These are phyloP conservation scores for Durotheca rogersii DNA, from an alignment of 495 filamentous ascomycete genomes.

Conservation along the genomic window DNA sequence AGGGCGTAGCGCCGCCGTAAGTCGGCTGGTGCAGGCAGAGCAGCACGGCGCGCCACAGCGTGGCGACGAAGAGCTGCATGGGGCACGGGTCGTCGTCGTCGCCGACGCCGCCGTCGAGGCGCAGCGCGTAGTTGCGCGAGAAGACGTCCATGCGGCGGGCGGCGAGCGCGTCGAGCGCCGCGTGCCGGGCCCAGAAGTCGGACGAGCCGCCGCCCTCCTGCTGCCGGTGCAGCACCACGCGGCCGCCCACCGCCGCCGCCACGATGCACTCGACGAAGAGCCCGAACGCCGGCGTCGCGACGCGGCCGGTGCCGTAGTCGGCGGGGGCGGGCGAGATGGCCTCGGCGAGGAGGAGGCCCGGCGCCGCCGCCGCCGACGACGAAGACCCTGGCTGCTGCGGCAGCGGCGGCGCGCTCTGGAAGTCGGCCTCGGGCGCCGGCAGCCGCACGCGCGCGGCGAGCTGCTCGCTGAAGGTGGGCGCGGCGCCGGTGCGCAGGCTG, in stretches of 20 bases:
- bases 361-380: no score
- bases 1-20: no score
- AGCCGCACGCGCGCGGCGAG: neutral
- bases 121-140: neutral
- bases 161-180: neutral
- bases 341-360: neutral
- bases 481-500: constrained; percentile 29
- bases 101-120: neutral
- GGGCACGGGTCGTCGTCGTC: neutral
- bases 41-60: neutral
- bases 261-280: neutral
- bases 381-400: neutral
- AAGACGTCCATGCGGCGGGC: neutral
- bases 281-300: neutral
- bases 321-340: neutral
- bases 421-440: neutral
- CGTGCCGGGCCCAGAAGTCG: neutral
- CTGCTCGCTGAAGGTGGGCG: constrained; percentile 40
- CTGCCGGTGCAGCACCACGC: neutral
- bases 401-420: neutral
- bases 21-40: neutral
- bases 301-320: neutral
- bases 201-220: neutral
- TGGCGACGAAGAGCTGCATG: neutral
- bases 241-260: constrained; percentile 1